Evolutionary conservation across 2,329 filamentous ascomycete genomes (phyloP).

Genomic region (Apiospora malaysiana): DNA sequence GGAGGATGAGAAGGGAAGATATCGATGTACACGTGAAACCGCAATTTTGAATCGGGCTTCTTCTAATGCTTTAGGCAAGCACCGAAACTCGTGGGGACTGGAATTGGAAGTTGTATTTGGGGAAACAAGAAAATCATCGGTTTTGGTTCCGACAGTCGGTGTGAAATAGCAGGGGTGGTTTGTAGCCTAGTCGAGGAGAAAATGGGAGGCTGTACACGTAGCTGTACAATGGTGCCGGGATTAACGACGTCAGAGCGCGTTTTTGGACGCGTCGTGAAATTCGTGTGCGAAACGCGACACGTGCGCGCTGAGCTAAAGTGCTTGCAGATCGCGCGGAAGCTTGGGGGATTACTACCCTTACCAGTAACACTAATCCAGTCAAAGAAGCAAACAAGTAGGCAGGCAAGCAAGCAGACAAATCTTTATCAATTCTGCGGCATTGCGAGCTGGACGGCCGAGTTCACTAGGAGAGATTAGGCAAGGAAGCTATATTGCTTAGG

Average conservation of each 20-base stretch:
- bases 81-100: neutral
- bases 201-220: conserved; percentile 14
- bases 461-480: neutral
- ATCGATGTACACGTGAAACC: conserved; percentile 10
- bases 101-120: conserved; percentile 1
- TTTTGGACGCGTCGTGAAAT: conserved; percentile 12
- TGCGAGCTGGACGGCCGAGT: neutral
- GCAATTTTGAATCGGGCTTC: conserved; percentile 11
- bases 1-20: neutral
- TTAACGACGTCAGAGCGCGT: conserved; percentile 22
- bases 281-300: conserved; percentile 6
- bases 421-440: no score
- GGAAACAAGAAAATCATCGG: neutral
- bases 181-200: neutral
- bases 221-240: conserved; percentile 11
- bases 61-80: neutral
- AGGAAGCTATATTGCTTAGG: neutral
- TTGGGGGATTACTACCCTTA: neutral
- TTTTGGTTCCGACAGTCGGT: neutral
- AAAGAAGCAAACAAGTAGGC: neutral
- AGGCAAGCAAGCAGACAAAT: neutral
- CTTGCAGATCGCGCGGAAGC: neutral
- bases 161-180: neutral
- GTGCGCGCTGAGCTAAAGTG: neutral
- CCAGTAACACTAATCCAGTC: neutral